Base-by-base conservation (phyloP, 2,329 filamentous ascomycete genomes). In the Monilinia aucupariae region DNA sequence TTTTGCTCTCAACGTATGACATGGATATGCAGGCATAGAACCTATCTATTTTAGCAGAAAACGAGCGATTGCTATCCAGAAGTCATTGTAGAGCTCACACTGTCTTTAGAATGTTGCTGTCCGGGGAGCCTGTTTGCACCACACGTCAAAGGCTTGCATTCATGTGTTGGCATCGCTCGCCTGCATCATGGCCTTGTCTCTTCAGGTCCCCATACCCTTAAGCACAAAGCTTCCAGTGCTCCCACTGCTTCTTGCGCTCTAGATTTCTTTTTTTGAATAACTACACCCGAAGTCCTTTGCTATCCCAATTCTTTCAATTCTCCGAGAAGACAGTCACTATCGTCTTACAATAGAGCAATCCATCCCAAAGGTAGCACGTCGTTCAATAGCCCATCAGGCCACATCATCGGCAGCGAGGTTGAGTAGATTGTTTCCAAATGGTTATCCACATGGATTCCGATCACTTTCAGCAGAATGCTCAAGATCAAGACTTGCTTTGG, bases 101-200 rank as follows among this genome's bases (percentile, higher is more conserved):
- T 63, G 27, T 47, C 41, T 59, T 63, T 45, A 37, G 25, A 37
- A 68, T 72, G 68, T 69, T 68, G 55, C 65, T 59, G 67, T 64
- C 71, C 69, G 69, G 65, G 69, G 70, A 71, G 70, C 69, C 65
- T 68, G 65, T 65, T 67, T 70, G 71, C 68, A 70, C 67, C 64
- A 70, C 67, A 64, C 62, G 62, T 66, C 66, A 65, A 64, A 54
- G 64, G 66, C 66, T 70, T 69, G 67, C 52, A 64, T 49, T 68
- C 67, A 71, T 73, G 71, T 68, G 71, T 59, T 72, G 71, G 67
- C 71, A 73, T 50, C 68, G 70, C 71, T 53, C 64, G 65, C 66
- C 65, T 71, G 70, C 71, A 68, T 65, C 67, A 64, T 68, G 64
- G 63, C 65, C 67, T 66, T 67, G 63, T 67, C 61, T 56, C 64